Conservation (phyloP, 129 eudicot species). For the Arctium lappa region DNA sequence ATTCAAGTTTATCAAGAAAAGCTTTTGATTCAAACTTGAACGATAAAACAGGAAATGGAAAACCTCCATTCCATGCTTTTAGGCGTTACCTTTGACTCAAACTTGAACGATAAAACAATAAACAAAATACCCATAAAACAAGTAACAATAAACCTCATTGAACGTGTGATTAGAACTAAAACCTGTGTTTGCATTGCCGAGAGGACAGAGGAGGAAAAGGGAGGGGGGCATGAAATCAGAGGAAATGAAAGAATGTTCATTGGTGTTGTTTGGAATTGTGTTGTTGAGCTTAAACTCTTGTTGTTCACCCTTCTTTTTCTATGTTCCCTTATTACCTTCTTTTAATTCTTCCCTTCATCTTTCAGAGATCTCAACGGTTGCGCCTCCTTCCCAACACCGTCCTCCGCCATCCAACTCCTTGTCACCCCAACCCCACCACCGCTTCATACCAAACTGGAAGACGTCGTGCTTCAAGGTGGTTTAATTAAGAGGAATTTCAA, state of each 20-base stretch:
- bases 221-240: no score
- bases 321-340: slow-evolving; percentile 47
- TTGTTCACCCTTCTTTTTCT: slow-evolving; percentile 55
- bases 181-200: no score
- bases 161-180: no score
- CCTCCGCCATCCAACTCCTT: neutral
- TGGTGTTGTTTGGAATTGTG: slow-evolving; percentile 72
- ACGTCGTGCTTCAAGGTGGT: slow-evolving; percentile 31
- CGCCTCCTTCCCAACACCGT: slow-evolving; percentile 33
- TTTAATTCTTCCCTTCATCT: slow-evolving; percentile 67
- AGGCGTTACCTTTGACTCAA: no score
- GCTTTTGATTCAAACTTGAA: no score
- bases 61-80: no score
- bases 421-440: slow-evolving; percentile 7
- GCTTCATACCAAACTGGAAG: slow-evolving; percentile 6
- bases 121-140: no score
- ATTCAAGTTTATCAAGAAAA: no score
- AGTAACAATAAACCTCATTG: no score
- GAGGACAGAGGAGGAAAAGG: no score
- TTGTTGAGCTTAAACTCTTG: slow-evolving; percentile 60
- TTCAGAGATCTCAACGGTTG: slow-evolving; percentile 28
- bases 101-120: no score
- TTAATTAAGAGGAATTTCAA: slow-evolving; percentile 44
- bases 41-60: no score
- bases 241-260: slow-evolving; percentile 28